Conservation (phyloP, 306 rosid species). For the Biancaea sappan region DNA sequence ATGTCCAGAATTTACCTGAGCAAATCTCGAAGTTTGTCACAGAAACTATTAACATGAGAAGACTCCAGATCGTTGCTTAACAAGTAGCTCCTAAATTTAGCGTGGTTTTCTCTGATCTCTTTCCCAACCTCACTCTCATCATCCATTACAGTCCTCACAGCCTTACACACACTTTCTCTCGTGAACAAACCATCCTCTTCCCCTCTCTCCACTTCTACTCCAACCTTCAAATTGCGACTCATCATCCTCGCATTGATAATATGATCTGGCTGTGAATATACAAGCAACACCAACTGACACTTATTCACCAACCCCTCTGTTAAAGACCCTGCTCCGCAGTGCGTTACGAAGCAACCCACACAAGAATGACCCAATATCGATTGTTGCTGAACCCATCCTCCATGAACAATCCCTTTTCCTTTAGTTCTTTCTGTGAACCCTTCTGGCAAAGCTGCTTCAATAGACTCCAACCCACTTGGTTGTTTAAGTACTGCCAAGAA, state of each 20-base stretch:
- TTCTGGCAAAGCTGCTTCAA: conserved; percentile 39
- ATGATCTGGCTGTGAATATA: conserved; percentile 37
- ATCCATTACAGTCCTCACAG: conserved; percentile 52
- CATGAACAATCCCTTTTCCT: conserved; percentile 39
- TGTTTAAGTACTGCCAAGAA: conserved; percentile 33
- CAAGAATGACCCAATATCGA: conserved; percentile 55
- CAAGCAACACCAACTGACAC: conserved; percentile 58
- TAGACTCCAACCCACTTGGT: conserved; percentile 33
- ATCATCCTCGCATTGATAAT: conserved; percentile 46
- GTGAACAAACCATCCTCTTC: conserved; percentile 57
- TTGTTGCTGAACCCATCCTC: conserved; percentile 72
- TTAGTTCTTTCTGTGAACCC: conserved; percentile 40
- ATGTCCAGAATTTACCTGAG: background rate
- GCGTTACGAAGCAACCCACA: conserved; percentile 76
- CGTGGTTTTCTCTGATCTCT: conserved; percentile 43
- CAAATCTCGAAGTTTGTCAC: conserved; percentile 28
- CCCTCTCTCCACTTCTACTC: conserved; percentile 61
- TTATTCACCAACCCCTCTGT: conserved; percentile 48
- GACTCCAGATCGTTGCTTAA: conserved; percentile 12
- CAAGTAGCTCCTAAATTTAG: conserved; percentile 39
- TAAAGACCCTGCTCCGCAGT: conserved; percentile 65
- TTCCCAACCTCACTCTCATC: conserved; percentile 42
- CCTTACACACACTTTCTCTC: conserved; percentile 49
- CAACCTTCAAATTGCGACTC: conserved; percentile 28
- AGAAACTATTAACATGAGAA: conserved; percentile 26